Conservation (phyloP, 2,329 filamentous ascomycete species). For the Colletotrichum chlorophyti region DNA sequence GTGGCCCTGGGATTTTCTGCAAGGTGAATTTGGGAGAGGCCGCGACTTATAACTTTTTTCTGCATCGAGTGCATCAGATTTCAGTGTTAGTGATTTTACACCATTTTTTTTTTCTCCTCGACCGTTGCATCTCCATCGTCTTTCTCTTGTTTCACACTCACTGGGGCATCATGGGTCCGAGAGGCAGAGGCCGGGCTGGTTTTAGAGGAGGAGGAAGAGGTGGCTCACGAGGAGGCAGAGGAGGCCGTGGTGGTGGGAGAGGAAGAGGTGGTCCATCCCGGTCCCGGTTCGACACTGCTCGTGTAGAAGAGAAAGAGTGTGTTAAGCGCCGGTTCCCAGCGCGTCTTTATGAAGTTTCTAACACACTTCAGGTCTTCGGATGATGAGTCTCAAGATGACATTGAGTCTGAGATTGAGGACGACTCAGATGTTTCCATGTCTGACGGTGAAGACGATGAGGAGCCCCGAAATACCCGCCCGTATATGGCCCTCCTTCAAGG, state of each 20-base stretch:
- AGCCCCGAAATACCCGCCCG: slow-evolving; percentile 47
- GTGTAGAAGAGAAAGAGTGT: slow-evolving; percentile 52
- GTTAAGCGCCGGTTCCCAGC: slow-evolving; percentile 10
- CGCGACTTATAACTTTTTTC: slow-evolving; percentile 31
- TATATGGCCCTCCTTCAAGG: slow-evolving; percentile 67
- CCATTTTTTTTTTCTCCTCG: too few species aligned
- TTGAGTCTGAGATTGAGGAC: slow-evolving; percentile 44
- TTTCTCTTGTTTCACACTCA: neutral
- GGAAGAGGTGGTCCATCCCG: slow-evolving; percentile 39
- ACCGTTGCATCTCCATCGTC: too few species aligned
- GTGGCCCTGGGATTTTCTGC: slow-evolving; percentile 30
- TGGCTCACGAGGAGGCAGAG: slow-evolving; percentile 36
- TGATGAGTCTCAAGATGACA: slow-evolving; percentile 36
- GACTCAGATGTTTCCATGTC: slow-evolving; percentile 45
- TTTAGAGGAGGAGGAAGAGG: slow-evolving; percentile 33
- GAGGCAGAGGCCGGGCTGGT: slow-evolving; percentile 35
- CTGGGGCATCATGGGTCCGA: slow-evolving; percentile 29
- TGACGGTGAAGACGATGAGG: slow-evolving; percentile 52
- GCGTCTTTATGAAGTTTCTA: neutral
- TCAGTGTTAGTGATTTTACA: neutral
- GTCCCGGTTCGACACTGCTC: slow-evolving; percentile 38
- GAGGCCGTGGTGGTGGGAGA: slow-evolving; percentile 44
- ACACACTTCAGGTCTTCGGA: slow-evolving; percentile 29
- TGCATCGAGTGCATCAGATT: neutral
- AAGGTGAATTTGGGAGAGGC: slow-evolving; percentile 25